A percentile compares a stretch with the other conserved stretches of the same genome.
Conservation (phyloP, 2,329 filamentous ascomycete genomes). For the Alternaria hordeiaustralica region DNA sequence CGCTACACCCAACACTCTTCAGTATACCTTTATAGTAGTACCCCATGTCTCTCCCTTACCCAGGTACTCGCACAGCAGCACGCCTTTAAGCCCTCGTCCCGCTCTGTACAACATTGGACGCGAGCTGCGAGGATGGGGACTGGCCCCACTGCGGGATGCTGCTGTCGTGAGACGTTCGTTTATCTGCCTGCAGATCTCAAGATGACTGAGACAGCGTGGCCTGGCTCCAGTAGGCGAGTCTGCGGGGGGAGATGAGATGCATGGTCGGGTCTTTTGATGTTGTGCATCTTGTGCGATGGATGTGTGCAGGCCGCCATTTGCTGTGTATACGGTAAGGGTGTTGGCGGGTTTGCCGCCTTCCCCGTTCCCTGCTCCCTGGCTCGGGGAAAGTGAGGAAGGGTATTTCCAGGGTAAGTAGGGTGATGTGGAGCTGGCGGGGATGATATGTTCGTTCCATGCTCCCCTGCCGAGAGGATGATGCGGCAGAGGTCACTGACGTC, state of each 20-base stretch:
- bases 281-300: slow-evolving; percentile 1
- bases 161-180: slow-evolving; percentile 30
- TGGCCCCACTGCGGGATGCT: slow-evolving; percentile 7
- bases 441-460: neutral
- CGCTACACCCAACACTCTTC: neutral
- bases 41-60: neutral
- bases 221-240: slow-evolving; percentile 12
- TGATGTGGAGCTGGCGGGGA: neutral
- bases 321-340: neutral
- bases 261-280: slow-evolving; percentile 19
- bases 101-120: slow-evolving; percentile 1
- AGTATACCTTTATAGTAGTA: neutral
- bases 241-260: slow-evolving; percentile 26
- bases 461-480: neutral
- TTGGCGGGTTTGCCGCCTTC: neutral
- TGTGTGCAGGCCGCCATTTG: slow-evolving; percentile 11
- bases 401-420: neutral
- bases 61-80: slow-evolving; percentile 8
- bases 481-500: neutral
- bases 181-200: slow-evolving; percentile 37
- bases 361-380: slow-evolving; percentile 21
- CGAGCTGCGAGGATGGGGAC: neutral
- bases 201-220: slow-evolving; percentile 39
- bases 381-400: slow-evolving; percentile 3
- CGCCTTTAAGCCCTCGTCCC: slow-evolving; percentile 2